Base-by-base conservation (phyloP, 805 yeast species). In the Saccharomycopsis sp. region DNA sequence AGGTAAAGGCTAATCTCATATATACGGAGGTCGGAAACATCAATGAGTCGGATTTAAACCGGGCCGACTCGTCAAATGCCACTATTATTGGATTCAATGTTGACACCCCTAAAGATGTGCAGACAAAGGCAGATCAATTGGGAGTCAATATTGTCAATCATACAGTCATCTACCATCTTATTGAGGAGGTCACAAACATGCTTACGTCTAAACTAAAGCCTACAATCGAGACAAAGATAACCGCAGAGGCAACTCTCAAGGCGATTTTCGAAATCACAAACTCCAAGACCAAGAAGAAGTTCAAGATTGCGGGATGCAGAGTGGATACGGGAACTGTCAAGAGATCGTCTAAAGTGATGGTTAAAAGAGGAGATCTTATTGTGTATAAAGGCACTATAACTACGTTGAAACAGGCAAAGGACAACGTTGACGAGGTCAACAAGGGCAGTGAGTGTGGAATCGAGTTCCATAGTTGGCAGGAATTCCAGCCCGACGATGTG, bases 371-470 rank as follows among this genome's bases (percentile, higher is more conserved):
- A 2, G 77, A 70, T 0, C 74, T 76, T 38, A 76, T 77, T 17
- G 69, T 82, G 3, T 76, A 70, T 72, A 64, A 77, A 47, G 97
- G 96, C 1, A 73, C 73, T 9, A 69, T 94, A 5, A 80, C 85
- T 1, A 84, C 93, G 3, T 77, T 94, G 70, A 91, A 89, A 72
- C 89, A 87, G 62, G 84, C 83, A 56, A 90, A 89, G 69, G 92
- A 89, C 52, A 96, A 89, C 64, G 87, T 86, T 2, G 64, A 73
- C 1, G 93, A 87, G 66, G 89, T 88, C 7, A 81, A 81, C 59
- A 92, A 89, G 72, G 97, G 97, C 29, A 80, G 80, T 29, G 99
- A 94, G 65, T 94, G 97, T 75, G 99, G 99, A 56, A 69, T 93
- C 23, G 74, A 89, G 0, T 83, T 94, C 63, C 82, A 77, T 1